A percentile compares a stretch with the other conserved stretches of the same genome.
phyloP scores from a whole-genome alignment of 495 filamentous ascomycete species.

The Trichocladium antarcticum region DNA sequence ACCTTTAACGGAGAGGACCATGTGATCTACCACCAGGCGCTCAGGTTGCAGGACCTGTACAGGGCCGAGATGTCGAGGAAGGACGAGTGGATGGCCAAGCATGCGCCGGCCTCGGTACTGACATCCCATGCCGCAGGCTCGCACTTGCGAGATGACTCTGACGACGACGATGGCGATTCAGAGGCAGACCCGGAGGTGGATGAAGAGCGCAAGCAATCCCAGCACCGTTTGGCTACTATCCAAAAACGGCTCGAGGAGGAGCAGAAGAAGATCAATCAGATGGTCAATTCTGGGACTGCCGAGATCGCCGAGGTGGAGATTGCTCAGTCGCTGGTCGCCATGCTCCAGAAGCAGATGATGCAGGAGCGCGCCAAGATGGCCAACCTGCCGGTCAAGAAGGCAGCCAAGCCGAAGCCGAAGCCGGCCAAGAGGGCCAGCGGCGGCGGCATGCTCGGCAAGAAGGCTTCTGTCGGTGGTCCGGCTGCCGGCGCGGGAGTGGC shows the following conservation, averaged over 20 bases:
- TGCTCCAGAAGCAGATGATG: conserved; percentile 40
- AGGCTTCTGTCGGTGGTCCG: conserved; percentile 11
- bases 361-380: conserved; percentile 38
- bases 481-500: conserved; percentile 23
- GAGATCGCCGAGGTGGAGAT: conserved; percentile 51
- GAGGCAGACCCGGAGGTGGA: conserved; percentile 28
- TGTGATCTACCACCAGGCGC: conserved; percentile 56
- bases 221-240: conserved; percentile 14
- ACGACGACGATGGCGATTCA: conserved; percentile 36
- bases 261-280: conserved; percentile 52
- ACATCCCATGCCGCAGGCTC: conserved; percentile 17
- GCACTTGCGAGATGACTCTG: conserved; percentile 49
- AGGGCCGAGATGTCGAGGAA: conserved; percentile 62
- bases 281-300: conserved; percentile 59
- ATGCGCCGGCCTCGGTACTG: conserved; percentile 50
- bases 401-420: conserved; percentile 32
- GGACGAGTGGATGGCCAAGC: conserved; percentile 60
- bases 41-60: conserved; percentile 60
- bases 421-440: conserved; percentile 22
- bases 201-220: conserved; percentile 14
- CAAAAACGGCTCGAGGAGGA: conserved; percentile 40
- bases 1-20: conserved; percentile 82
- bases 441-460: conserved; percentile 20
- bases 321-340: conserved; percentile 35
- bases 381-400: conserved; percentile 27